Evolutionary conservation across 306 rosid species (phyloP), one percentile per base, ranked within the genome.

Genomic region (Sphenostylis stenocarpa): DNA sequence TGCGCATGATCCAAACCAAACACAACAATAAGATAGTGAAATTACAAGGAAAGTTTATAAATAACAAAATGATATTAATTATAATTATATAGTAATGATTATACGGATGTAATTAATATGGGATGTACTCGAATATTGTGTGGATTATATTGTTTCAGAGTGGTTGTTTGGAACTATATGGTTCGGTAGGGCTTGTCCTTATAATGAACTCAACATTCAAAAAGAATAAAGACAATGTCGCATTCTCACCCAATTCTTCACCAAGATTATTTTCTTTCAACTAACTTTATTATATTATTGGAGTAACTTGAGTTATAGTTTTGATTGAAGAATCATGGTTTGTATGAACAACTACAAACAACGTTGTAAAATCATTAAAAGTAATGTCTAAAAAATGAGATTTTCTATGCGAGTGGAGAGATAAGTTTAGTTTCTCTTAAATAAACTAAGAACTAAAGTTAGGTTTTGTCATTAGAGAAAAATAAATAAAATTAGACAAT

Each of bases 111-210:
- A 66, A 8, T 36, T 2, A 36, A 66, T 38, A 39, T 38, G 9
- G 21, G 11, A 39, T 39, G 33, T 34, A 61, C 43, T 8, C 7
- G 13, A 41, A 66, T 43, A 19, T 20, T 43, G 21, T 23, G 52
- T 21, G 53, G n/a, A 20, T 66, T 41, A 14, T 23, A 66, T 21
- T 66, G 20, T 41, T 41, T 21, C 2, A 1, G 15, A 6, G 12
- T 21, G 12, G 5, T n/a, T 61, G 47, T 6, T 75, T 39, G 21
- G 20, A 70, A 33, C 58, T 70, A 34, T 8, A 17, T 36, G 55
- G 20, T 56, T 70, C 72, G 77, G 71, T 48, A 76, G 52, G 44
- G 4, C 34, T 70, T 62, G 66, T 70, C 44, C 77, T 60, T 47
- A 20, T 4, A 20, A 26, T 77, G 9, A 68, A 57, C 15, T 16